Evolutionary conservation across 163 green algal species (phyloP).

Genomic region (Chlamydomonas reinhardtii): DNA sequence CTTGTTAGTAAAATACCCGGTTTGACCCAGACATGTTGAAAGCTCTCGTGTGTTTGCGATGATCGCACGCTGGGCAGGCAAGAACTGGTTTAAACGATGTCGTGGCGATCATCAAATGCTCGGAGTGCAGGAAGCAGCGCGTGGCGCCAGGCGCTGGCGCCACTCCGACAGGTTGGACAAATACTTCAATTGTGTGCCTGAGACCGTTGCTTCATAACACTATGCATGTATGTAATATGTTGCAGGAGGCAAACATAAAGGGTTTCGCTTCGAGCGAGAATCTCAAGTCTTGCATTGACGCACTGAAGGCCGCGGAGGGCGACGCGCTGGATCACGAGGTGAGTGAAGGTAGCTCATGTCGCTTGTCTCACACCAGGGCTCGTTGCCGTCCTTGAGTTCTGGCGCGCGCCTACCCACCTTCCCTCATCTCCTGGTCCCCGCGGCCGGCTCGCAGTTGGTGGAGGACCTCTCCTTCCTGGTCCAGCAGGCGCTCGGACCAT

Average conservation of each 20-base stretch:
- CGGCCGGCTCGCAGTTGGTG: slow-evolving; percentile 25
- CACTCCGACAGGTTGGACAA: slow-evolving; percentile 26
- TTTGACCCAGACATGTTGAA: too few species aligned
- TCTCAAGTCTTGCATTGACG: slow-evolving; percentile 4
- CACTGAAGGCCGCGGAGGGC: background rate
- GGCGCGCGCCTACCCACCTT: background rate
- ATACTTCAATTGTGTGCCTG: background rate
- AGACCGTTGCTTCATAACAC: background rate
- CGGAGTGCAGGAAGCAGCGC: background rate
- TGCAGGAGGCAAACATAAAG: background rate
- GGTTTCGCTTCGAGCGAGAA: background rate
- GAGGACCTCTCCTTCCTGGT: slow-evolving; percentile 55
- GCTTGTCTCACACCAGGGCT: background rate
- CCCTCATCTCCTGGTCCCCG: background rate
- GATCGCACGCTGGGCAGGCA: too few species aligned
- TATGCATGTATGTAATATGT: background rate
- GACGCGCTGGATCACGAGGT: slow-evolving; percentile 26
- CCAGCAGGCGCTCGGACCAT: slow-evolving; percentile 39
- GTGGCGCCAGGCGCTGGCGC: slow-evolving; percentile 24
- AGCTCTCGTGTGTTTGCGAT: too few species aligned
- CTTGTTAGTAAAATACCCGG: too few species aligned
- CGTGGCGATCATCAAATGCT: background rate
- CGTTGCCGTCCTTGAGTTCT: too few species aligned
- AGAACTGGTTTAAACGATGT: background rate
- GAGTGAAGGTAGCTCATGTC: background rate